These are phyloP conservation scores for Cadophora luteo-olivacea DNA, from an alignment of 2,329 filamentous ascomycete species.

Conservation along the genomic window DNA sequence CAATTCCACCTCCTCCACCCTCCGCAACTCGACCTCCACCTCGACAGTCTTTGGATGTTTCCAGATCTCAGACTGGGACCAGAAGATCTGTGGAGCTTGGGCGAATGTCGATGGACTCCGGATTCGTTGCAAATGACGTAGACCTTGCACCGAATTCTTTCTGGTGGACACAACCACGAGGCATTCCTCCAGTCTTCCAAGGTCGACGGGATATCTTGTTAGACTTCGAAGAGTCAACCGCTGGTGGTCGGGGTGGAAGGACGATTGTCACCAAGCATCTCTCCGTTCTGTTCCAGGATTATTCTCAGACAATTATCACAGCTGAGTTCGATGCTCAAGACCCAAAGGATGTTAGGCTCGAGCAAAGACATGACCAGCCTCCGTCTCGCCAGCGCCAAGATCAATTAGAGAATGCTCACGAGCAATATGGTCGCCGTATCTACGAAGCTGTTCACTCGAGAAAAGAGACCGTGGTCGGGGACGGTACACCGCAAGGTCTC, in stretches of 20 bases:
- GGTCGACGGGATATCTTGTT: conserved; percentile 82
- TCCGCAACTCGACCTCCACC: conserved; percentile 45
- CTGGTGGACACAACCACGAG: conserved; percentile 88
- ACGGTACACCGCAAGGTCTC: conserved; percentile 80
- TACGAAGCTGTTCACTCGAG: conserved; percentile 71
- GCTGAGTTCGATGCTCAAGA: conserved; percentile 80
- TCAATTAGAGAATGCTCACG: conserved; percentile 86
- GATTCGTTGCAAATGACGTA: conserved; percentile 86
- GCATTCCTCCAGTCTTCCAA: conserved; percentile 81
- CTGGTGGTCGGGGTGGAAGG: conserved; percentile 72
- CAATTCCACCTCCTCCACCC: conserved; percentile 53
- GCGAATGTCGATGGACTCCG: conserved; percentile 77
- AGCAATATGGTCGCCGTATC: conserved; percentile 80
- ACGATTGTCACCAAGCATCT: conserved; percentile 79
- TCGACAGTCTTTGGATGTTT: conserved; percentile 70
- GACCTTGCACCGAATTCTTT: conserved; percentile 76
- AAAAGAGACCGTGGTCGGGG: conserved; percentile 82
- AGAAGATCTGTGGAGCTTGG: conserved; percentile 71
- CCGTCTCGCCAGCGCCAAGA: conserved; percentile 86
- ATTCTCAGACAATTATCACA: conserved; percentile 90
- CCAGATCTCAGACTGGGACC: conserved; percentile 54
- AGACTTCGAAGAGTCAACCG: conserved; percentile 80
- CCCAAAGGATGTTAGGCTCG: conserved; percentile 73
- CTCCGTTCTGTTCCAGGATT: conserved; percentile 91
- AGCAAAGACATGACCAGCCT: conserved; percentile 87